phyloP scores from a whole-genome alignment of 441 rosid species.

The Arabidopsis hybrid region DNA sequence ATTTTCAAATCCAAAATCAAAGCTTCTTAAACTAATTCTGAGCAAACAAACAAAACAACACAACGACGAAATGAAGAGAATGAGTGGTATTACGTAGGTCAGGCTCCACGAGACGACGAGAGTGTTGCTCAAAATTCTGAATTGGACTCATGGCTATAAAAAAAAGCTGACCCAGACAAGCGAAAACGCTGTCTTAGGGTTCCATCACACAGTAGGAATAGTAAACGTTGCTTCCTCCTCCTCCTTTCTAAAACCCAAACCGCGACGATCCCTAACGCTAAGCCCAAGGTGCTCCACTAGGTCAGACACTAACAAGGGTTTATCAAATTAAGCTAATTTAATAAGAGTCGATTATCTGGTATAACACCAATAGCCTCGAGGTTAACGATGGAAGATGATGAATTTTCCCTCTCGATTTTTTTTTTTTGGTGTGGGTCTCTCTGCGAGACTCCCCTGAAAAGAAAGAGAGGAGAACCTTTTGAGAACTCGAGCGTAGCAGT shows the following conservation, averaged over 20 bases:
- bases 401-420: conserved; percentile 25
- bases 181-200: conserved; percentile 37
- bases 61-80: conserved; percentile 14
- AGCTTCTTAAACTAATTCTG: not conserved
- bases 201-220: conserved; percentile 16
- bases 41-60: conserved; percentile 19
- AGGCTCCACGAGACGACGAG: conserved; percentile 83
- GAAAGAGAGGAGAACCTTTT: conserved; percentile 16
- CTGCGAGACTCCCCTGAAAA: conserved; percentile 18
- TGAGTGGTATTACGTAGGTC: conserved; percentile 63
- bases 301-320: conserved; percentile 36
- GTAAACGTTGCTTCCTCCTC: not conserved
- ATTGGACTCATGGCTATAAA: conserved; percentile 77
- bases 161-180: not conserved
- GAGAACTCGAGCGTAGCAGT: conserved; percentile 11
- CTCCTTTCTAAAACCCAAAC: not conserved
- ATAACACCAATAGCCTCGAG: not conserved
- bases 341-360: conserved; percentile 11
- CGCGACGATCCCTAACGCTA: conserved; percentile 18
- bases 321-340: not conserved
- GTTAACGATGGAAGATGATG: conserved; percentile 19
- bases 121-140: conserved; percentile 96
- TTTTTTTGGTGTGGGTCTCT: conserved; percentile 15
- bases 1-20: conserved; percentile 1
- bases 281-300: conserved; percentile 34